Evolutionary conservation across 225 moss, liverwort and hornwort species (phyloP).

Genomic region (Straminergon stramineum): DNA sequence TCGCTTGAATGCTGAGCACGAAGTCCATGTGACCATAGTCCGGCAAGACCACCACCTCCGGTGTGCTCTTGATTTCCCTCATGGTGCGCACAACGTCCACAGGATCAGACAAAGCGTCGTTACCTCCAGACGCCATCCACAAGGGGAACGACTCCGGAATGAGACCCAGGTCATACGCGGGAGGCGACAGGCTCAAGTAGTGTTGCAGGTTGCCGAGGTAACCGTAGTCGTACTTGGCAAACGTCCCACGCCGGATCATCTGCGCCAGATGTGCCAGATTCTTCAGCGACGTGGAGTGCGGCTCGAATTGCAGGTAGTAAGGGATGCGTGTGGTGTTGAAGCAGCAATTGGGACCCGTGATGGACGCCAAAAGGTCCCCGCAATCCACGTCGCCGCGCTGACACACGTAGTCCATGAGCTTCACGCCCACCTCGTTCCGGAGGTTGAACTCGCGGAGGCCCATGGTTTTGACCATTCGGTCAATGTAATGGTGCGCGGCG

Average conservation of each 20-base stretch:
- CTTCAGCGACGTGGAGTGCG: constrained; percentile 91
- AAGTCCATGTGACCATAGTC: constrained; percentile 92
- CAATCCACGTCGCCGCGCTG: constrained; percentile 57
- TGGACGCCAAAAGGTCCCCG: constrained; percentile 61
- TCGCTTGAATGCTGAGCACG: constrained; percentile 54
- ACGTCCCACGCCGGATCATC: constrained; percentile 84
- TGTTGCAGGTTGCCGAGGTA: constrained; percentile 67
- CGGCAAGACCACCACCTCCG: constrained; percentile 42
- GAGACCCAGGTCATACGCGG: constrained; percentile 46
- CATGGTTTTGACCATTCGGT: constrained; percentile 67
- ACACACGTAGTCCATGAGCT: constrained; percentile 72
- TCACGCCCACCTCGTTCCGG: constrained; percentile 65
- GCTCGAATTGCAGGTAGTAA: constrained; percentile 76
- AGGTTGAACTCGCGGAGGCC: constrained; percentile 79
- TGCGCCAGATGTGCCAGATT: constrained; percentile 91
- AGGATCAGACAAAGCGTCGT: constrained; percentile 78
- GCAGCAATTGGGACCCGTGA: constrained; percentile 96
- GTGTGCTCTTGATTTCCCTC: constrained; percentile 35
- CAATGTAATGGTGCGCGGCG: constrained; percentile 79
- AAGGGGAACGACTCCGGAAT: constrained; percentile 56
- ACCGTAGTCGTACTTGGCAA: constrained; percentile 79
- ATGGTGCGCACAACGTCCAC: constrained; percentile 60
- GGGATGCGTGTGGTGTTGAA: constrained; percentile 80
- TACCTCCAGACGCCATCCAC: constrained; percentile 87
- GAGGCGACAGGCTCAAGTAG: constrained; percentile 53